Evolutionary conservation across 331 rosid genomes (phyloP).

Genomic region (Prunus yedoensis): DNA sequence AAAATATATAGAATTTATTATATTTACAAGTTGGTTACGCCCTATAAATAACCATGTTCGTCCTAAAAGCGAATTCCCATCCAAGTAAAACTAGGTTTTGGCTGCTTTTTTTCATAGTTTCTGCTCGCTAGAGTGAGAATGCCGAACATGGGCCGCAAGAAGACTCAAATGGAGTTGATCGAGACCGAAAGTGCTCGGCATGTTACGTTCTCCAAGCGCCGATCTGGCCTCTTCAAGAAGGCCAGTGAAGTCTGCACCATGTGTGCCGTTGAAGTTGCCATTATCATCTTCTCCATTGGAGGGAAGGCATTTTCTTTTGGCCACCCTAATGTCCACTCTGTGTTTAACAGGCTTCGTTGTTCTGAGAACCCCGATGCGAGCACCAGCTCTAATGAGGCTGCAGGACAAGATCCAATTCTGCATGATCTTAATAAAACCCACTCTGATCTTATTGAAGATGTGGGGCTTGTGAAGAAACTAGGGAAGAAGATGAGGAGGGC

Average conservation of each 20-base stretch:
- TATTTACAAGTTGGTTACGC: neutral
- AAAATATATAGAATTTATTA: neutral
- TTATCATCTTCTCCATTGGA: conserved; percentile 7
- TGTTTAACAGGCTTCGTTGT: neutral
- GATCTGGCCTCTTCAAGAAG: conserved; percentile 10
- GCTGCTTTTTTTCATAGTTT: neutral
- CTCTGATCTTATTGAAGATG: neutral
- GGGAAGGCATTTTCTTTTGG: neutral
- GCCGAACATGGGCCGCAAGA: neutral
- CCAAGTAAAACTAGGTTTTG: neutral
- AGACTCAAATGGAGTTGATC: neutral
- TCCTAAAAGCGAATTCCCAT: conserved; percentile 4
- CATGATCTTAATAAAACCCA: neutral
- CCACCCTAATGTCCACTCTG: neutral
- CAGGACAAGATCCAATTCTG: neutral
- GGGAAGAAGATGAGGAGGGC: conserved; percentile 6
- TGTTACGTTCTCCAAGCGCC: neutral
- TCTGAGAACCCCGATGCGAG: neutral
- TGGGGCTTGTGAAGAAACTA: conserved; percentile 4
- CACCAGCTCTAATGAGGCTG: neutral
- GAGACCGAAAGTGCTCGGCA: neutral
- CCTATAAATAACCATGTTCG: neutral
- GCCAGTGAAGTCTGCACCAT: conserved; percentile 13
- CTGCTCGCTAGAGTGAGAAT: neutral
- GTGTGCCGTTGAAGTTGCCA: neutral